Base-by-base conservation (phyloP, 257 asterid species). In the Datura wrightii region DNA sequence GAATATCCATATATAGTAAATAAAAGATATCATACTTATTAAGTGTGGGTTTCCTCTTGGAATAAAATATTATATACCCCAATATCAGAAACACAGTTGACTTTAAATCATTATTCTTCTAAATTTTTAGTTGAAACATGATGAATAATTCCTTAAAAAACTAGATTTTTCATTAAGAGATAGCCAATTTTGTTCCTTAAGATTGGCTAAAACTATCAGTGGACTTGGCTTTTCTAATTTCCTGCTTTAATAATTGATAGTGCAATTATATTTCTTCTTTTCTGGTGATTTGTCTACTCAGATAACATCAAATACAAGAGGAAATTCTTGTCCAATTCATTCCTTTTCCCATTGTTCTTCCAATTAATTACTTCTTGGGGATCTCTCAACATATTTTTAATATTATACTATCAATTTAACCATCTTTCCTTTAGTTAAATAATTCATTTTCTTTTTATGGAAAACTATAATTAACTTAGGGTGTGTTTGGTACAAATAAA, bases 261-360 rank as follows among this genome's bases (percentile, higher is more conserved):
- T 24, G 81, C 81, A 74, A 74, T 6, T 46, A 24, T 46, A 74
- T 74, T 13, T 48, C 60, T 50, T 48, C 18, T 6, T 50, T 74
- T 44, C 24, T 76, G 81, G 81, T 76, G 81, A 74, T 50, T 74
- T 74, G 44, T 74, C 81, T 74, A 74, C 60, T 48, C 81, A 50
- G 60, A 48, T 24, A 50, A 48, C 81, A 74, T 76, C 13, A 76
- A 24, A 76, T 76, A 76, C 39, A 74, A 13, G 81, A 48, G 62
- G 3, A 48, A 76, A 48, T 48, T 50, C 24, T 24, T 48, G 44
- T 14, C 62, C 46, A 50, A 16, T 48, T 74, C 19, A 24, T 74
- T 19, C 42, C 41, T 46, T 46, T 46, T 5, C 24, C 42, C 42
- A 72, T 74, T 74, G 16, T 8, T 53, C 16, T 46, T 72, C 16